Evolutionary conservation across 1,284 basidiomycete genomes (phyloP), one percentile per base, ranked within the genome.

Genomic region (Rhodotorula sp.): DNA sequence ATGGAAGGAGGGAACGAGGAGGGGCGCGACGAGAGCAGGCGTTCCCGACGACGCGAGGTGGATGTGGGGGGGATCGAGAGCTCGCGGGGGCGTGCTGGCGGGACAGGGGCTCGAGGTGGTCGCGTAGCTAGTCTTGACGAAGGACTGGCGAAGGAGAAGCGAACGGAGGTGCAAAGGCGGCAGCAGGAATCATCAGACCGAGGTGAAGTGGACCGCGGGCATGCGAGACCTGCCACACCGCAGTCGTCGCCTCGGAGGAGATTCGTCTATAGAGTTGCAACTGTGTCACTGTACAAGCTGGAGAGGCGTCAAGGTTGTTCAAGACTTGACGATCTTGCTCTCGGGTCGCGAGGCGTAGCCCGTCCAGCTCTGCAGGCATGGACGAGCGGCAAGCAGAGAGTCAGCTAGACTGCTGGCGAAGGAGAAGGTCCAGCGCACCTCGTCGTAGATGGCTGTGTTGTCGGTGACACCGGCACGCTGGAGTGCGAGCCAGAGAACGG

Each of bases 401-500:
- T 36, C 30, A 24, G 20, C 30, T 30, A 20, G 13, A 4, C 11
- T 20, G 4, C 11, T 49, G 24, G 29, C 47, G 51, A n/a, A 61
- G 27, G 53, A 53, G 34, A 39, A 22, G 10, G 22, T 46, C 9
- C 49, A 24, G 76, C 86, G 70, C 74, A 90, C 90, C 85, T 94
- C 92, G 74, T 94, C 93, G 72, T 96, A 92, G 32, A 97, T 78
- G 51, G 86, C 85, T 72, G 88, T 83, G 32, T 77, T 65, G 76
- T 52, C 63, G n/a, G 54, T 82, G 49, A 86, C 85, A 17, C 86
- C 88, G 53, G 92, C 79, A 39, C 89, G 78, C 79, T 88, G 86
- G 69, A 94, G 79, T 36, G 91, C 94, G 65, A 96, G 83, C 93
- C 94, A 97, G 19, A 97, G 84, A 10, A 96, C 84, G 10, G 87